Conservation (phyloP, 352 stramenopile species). For the Pythium aquatile region DNA sequence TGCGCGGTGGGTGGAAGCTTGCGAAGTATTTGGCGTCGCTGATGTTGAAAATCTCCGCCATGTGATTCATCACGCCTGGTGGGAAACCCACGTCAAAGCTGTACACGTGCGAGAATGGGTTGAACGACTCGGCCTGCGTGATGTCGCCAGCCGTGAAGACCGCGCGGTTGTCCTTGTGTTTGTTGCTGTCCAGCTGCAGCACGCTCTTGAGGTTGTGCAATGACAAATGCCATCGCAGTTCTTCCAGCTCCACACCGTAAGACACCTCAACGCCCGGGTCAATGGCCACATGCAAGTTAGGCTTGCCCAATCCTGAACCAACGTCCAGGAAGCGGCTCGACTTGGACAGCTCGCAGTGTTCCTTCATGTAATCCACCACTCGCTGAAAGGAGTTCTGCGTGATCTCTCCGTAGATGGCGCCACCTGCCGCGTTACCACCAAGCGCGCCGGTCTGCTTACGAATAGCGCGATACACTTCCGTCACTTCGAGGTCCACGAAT, state of each 20-base stretch:
- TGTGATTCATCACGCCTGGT: conserved; percentile 91
- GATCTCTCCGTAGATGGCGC: conserved; percentile 98
- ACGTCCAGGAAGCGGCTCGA: conserved; percentile 96
- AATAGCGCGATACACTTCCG: conserved; percentile 91
- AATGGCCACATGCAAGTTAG: conserved; percentile 96
- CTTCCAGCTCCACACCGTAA: conserved; percentile 95
- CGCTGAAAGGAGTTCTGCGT: conserved; percentile 96
- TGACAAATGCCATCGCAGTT: conserved; percentile 93
- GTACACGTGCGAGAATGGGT: conserved; percentile 98
- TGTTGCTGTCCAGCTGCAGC: conserved; percentile 64
- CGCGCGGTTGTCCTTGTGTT: conserved; percentile 55
- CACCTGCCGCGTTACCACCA: conserved; percentile 93
- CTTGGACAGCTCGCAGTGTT: conserved; percentile 87
- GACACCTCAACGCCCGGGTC: conserved; percentile 95
- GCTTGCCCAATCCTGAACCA: conserved; percentile 96
- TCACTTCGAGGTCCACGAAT: conserved; percentile 84
- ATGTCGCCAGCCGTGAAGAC: conserved; percentile 96
- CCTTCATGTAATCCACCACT: conserved; percentile 94
- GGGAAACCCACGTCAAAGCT: conserved; percentile 99
- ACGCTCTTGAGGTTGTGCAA: conserved; percentile 92
- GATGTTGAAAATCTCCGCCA: conserved; percentile 94
- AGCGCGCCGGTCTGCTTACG: conserved; percentile 93
- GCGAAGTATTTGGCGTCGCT: conserved; percentile 90
- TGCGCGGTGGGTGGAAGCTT: conserved; percentile 92
- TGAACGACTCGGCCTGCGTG: conserved; percentile 90